Base-by-base conservation (phyloP, 306 rosid genomes). In the Sindora glabra region DNA sequence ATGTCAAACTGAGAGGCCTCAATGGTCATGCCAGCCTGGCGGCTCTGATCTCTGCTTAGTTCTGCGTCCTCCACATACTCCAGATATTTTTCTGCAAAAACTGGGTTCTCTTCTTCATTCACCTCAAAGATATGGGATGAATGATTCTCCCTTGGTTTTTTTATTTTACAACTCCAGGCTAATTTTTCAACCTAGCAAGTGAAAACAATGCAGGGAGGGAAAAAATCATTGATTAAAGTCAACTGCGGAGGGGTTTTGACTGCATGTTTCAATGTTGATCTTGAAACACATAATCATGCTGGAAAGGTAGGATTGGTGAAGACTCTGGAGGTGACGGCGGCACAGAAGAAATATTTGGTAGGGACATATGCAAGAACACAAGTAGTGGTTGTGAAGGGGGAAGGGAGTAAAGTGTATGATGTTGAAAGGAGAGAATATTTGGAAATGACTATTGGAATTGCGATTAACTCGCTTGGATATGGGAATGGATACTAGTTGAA, bases 401-500 rank as follows among this genome's bases (percentile, higher is more conserved):
- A 83, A 45, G 96, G 96, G 12, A 83, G 96, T 56, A 89, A 89
- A 51, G 24, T 92, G 72, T 76, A 70, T 69, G 96, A 92, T 47
- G 66, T 73, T 12, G 95, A 86, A 53, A 95, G 99, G 71, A 56
- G 65, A 21, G 95, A 92, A 65, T 92, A 83, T 69, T 54, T 89
- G 63, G 99, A 92, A 69, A 4, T 86, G 81, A 74, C 69, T 41
- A 27, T 89, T 1, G 96, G 99, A 23, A 92, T 89, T 45, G 99
- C 95, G 2, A 95, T 92, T 13, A 92, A 92, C 41, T 79, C 96
- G 4, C 82, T 92, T 0, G 99, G 99, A 5, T 84, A 92, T 38
- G 90, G 81, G 5, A 96, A 92, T 67, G 77, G 63, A 29, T 95
- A 92, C 32, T 86, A 90, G 95, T 65, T 88, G 48, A 74, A 38